Evolutionary conservation across 768 basidiomycete species (phyloP), one percentile per base, ranked within the genome.

Genomic region (Cystofilobasidium capitatum): DNA sequence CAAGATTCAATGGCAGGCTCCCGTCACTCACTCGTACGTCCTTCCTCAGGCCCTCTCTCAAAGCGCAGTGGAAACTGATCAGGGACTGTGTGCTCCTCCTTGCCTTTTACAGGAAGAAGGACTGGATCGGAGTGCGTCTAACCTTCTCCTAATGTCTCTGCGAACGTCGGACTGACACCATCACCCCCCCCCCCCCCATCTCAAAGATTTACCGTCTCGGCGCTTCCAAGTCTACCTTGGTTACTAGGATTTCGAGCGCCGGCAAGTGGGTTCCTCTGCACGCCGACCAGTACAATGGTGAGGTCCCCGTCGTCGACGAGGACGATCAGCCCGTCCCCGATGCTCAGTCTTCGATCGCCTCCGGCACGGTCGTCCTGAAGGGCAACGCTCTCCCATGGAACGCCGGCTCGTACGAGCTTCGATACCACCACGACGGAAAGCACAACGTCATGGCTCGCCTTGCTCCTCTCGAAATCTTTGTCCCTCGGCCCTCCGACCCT

Each of bases 231-330:
- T 89, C 86, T 17, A 84, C 80, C 13, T 80, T 86, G 24, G 85
- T 98, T 49, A 99, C 96, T 9, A 85, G 85, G 67, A 87, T 87
- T 5, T 85, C 88, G 6, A 89, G 89, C 1, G 78, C 88, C 73
- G 94, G 94, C 36, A 85, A 88, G 81, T 99, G 96, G 96, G 81
- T 88, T 36, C 92, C 92, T 40, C 87, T 97, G 31, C 86, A 91
- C 71, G 83, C 85, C 66, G 87, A 91, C 70, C 93, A 94, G 75
- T 97, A 91, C 89, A 88, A 94, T 67, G 94, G 91, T 1, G 87
- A 94, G 75, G 78, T 84, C 26, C 88, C 87, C 31, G 73, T 81
- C 22, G 63, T 68, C 60, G 37, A 26, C 35, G 70, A 67, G 22
- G 45, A 64, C 71, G 26, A 73, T 64, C 31, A 75, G 78, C 17